Percentiles rank a stretch among this genome's conserved stretches.
Evolutionary conservation across 1,284 basidiomycete species (phyloP).

Genomic region (Retiboletus flavoniger): DNA sequence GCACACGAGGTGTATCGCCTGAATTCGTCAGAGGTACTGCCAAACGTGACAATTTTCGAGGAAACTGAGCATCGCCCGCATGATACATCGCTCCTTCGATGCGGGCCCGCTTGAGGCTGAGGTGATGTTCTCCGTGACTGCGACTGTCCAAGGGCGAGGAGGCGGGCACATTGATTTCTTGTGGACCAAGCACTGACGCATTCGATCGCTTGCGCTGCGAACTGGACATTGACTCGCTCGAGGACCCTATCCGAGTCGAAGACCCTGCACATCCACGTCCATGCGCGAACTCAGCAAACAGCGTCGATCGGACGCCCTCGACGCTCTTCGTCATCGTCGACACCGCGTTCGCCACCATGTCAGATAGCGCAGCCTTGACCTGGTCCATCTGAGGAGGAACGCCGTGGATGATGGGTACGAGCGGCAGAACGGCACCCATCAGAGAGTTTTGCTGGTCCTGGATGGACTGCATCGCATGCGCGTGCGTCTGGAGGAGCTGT

Average conservation of each 20-base stretch:
- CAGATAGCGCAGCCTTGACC: conserved; percentile 19
- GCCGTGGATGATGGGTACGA: conserved; percentile 57
- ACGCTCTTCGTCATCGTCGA: conserved; percentile 17
- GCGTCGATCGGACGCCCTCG: conserved; percentile 14
- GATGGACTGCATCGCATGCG: conserved; percentile 49
- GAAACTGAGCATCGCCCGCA: not conserved
- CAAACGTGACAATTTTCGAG: conserved; percentile 16
- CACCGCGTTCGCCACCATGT: conserved; percentile 19
- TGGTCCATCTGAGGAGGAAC: conserved; percentile 56
- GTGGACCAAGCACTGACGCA: not conserved
- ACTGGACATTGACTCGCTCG: not conserved
- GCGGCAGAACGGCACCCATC: conserved; percentile 49
- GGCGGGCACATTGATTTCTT: not conserved
- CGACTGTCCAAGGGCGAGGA: conserved; percentile 19
- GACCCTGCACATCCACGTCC: not conserved
- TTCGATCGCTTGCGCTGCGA: conserved; percentile 4
- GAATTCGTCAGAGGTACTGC: not conserved
- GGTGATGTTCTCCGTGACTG: not conserved
- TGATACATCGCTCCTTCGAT: conserved; percentile 4
- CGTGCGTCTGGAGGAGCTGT: conserved; percentile 48
- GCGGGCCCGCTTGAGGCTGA: conserved; percentile 13
- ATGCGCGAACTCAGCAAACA: conserved; percentile 10
- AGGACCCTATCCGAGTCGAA: conserved; percentile 5
- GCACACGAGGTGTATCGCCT: not conserved
- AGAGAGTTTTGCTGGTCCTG: conserved; percentile 38